Percentiles rank a stretch among this genome's conserved stretches.
phyloP scores from a whole-genome alignment of 768 basidiomycete species.

The Rhizopogon salebrosus region DNA sequence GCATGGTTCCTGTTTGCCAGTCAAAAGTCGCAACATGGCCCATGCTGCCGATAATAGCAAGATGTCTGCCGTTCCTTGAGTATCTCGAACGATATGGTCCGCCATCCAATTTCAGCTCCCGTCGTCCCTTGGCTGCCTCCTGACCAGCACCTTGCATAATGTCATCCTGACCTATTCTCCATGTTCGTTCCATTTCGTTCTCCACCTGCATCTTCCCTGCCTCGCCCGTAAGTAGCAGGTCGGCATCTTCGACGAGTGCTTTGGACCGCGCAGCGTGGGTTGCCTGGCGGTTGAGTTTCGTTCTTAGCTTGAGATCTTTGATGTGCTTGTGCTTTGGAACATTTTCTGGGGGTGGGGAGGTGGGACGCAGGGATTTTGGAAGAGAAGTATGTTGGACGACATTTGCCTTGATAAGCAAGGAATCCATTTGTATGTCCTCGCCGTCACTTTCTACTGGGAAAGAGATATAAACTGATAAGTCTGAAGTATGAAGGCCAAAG shows the following conservation, averaged over 20 bases:
- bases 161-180: conserved; percentile 81
- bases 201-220: conserved; percentile 73
- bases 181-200: conserved; percentile 80
- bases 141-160: conserved; percentile 59
- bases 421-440: conserved; percentile 35
- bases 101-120: conserved; percentile 77
- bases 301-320: conserved; percentile 70
- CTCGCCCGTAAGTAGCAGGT: conserved; percentile 64
- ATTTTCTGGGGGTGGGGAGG: conserved; percentile 40
- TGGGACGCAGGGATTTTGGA: conserved; percentile 63
- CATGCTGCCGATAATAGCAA: conserved; percentile 76
- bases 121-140: conserved; percentile 72
- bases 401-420: conserved; percentile 67
- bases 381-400: conserved; percentile 54
- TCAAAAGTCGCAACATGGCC: conserved; percentile 94
- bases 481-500: no score
- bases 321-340: conserved; percentile 55
- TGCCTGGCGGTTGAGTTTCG: conserved; percentile 58
- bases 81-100: conserved; percentile 84
- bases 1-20: conserved; percentile 82
- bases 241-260: conserved; percentile 62
- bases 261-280: conserved; percentile 58
- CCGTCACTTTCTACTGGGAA: no score
- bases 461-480: no score
- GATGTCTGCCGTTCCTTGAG: conserved; percentile 85